Conservation (phyloP, 1,284 basidiomycete species). For the Sporisorium reilianum region DNA sequence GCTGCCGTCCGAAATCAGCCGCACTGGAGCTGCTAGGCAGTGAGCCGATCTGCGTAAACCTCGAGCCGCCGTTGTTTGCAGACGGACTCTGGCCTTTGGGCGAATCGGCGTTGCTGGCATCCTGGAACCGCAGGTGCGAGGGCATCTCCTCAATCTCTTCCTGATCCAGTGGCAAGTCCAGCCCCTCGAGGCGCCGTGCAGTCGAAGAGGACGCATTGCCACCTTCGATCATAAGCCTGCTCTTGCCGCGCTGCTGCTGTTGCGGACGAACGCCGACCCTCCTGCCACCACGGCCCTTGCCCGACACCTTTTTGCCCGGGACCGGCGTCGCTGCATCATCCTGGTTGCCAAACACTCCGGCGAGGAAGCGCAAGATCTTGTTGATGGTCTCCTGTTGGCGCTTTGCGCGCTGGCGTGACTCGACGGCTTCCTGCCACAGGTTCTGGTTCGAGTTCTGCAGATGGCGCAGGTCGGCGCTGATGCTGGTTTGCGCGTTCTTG, state of each 20-base stretch:
- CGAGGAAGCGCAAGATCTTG: slow-evolving; percentile 91
- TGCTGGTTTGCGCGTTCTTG: slow-evolving; percentile 88
- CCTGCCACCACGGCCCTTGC: slow-evolving; percentile 58
- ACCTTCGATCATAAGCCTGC: slow-evolving; percentile 51
- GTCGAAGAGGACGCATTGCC: slow-evolving; percentile 19
- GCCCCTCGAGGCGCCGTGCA: slow-evolving; percentile 23
- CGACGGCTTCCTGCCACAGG: slow-evolving; percentile 90
- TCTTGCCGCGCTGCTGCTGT: slow-evolving; percentile 43
- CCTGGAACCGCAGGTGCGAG: slow-evolving; percentile 45
- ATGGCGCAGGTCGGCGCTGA: slow-evolving; percentile 87
- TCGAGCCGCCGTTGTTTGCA: slow-evolving; percentile 24
- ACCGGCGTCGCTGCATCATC: slow-evolving; percentile 55
- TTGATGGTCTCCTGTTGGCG: slow-evolving; percentile 98
- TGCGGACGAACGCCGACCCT: slow-evolving; percentile 51
- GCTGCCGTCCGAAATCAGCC: slow-evolving; percentile 30
- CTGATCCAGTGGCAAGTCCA: slow-evolving; percentile 41
- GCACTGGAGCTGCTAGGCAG: slow-evolving; percentile 26
- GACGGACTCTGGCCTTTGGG: slow-evolving; percentile 28
- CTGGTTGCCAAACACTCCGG: slow-evolving; percentile 85
- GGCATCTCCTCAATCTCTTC: slow-evolving; percentile 57
- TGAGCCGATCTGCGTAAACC: slow-evolving; percentile 45
- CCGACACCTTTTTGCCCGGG: slow-evolving; percentile 35
- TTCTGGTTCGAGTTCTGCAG: slow-evolving; percentile 88
- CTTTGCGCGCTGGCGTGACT: slow-evolving; percentile 82
- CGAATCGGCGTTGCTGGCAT: slow-evolving; percentile 41